A percentile compares a stretch with the other conserved stretches of the same genome.
phyloP scores from a whole-genome alignment of 2,329 filamentous ascomycete species.

The Bertia moriformis region DNA sequence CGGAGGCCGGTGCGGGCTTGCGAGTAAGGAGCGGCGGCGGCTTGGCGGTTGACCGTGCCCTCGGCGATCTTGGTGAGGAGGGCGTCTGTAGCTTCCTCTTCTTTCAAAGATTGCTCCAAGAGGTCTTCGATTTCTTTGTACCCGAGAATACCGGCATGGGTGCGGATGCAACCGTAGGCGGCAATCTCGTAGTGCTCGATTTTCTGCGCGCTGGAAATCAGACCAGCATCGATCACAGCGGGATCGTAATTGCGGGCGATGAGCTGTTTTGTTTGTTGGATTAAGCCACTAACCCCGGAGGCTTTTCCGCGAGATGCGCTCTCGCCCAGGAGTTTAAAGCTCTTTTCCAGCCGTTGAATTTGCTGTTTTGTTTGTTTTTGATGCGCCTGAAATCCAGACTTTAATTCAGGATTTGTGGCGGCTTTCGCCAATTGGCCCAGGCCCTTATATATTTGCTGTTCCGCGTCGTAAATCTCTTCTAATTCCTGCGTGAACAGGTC shows the following conservation, averaged over 20 bases:
- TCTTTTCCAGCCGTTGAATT: not conserved
- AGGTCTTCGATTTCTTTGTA: not conserved
- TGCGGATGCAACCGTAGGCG: not conserved
- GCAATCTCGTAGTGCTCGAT: not conserved
- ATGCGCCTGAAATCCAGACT: not conserved
- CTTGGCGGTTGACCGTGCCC: not conserved
- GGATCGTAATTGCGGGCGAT: not conserved
- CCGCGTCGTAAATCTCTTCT: not conserved
- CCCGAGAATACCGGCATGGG: not conserved
- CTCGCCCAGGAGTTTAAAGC: not conserved
- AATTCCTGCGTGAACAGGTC: not conserved
- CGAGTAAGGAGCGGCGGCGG: too few species aligned
- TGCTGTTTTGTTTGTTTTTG: not conserved
- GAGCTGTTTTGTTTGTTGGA: not conserved
- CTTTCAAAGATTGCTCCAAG: not conserved
- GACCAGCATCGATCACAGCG: not conserved
- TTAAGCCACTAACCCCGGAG: not conserved
- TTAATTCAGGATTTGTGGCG: not conserved
- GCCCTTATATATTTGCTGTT: not conserved
- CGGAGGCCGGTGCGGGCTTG: too few species aligned
- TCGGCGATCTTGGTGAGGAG: not conserved
- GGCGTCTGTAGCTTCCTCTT: not conserved
- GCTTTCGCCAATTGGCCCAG: not conserved
- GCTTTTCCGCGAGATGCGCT: not conserved
- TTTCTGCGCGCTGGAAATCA: not conserved